Evolutionary conservation across 306 rosid species (phyloP).

Genomic region (Argentina anserina): DNA sequence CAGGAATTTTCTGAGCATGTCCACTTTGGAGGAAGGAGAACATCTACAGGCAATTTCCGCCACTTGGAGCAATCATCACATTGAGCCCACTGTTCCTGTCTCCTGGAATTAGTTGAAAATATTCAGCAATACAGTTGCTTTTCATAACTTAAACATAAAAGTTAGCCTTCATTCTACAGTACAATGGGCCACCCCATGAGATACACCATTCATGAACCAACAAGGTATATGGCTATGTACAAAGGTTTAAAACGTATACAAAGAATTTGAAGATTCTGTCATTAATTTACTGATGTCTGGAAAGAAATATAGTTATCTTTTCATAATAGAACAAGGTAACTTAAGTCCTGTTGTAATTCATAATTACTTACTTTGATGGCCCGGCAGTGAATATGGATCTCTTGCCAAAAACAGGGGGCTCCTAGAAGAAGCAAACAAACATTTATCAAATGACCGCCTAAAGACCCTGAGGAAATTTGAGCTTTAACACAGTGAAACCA

Average conservation of each 20-base stretch:
- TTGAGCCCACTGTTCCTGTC: conserved; percentile 86
- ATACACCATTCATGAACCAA: conserved; percentile 1
- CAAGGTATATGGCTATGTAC: background rate
- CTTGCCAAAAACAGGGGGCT: conserved; percentile 95
- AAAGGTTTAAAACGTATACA: background rate
- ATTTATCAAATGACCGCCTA: conserved; percentile 20
- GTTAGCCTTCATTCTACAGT: conserved; percentile 1
- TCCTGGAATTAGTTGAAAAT: conserved; percentile 44
- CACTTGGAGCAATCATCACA: conserved; percentile 95
- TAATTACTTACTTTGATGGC: conserved; percentile 65
- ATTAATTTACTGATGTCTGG: background rate
- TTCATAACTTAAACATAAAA: conserved; percentile 6
- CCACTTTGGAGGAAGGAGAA: conserved; percentile 97
- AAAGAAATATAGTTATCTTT: background rate
- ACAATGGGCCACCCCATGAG: background rate
- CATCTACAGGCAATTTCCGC: conserved; percentile 79
- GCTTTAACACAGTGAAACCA: conserved; percentile 11
- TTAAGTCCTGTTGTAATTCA: background rate
- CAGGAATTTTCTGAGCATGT: conserved; percentile 75
- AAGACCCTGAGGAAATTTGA: conserved; percentile 20
- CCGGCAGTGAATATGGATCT: conserved; percentile 65
- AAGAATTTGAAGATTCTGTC: background rate
- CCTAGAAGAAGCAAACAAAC: conserved; percentile 49
- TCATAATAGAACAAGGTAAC: background rate
- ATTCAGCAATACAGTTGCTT: conserved; percentile 28